Conservation (phyloP, 371 early-diverging fungal species). For the Circinella minor region DNA sequence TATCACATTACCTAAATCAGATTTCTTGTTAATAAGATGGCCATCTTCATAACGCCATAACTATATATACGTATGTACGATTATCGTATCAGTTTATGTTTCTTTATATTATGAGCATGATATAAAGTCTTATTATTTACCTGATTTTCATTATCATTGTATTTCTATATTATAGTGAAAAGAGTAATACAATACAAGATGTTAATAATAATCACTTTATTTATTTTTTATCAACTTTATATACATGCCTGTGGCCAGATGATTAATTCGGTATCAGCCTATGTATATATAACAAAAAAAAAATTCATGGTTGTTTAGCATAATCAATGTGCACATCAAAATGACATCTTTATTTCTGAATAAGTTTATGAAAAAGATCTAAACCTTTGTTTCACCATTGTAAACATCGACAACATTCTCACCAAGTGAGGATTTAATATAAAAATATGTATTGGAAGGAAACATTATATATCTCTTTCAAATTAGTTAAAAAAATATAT, state of each 20-base stretch:
- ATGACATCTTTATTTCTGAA: background rate
- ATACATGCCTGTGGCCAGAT: constrained; percentile 26
- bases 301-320: background rate
- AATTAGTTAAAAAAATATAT: background rate
- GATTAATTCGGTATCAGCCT: constrained; percentile 15
- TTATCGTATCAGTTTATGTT: background rate
- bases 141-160: constrained; percentile 28
- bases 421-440: constrained; percentile 24
- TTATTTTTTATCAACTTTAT: background rate
- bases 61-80: constrained; percentile 14
- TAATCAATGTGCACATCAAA: background rate
- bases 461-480: constrained; percentile 9
- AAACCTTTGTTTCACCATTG: constrained; percentile 13
- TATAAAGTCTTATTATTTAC: constrained; percentile 9
- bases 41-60: constrained; percentile 41
- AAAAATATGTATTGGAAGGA: constrained; percentile 31
- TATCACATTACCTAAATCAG: constrained; percentile 29
- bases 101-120: background rate
- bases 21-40: constrained; percentile 36
- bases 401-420: constrained; percentile 27
- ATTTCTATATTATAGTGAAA: constrained; percentile 4
- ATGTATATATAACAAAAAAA: background rate
- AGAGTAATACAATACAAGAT: no score
- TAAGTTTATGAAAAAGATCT: background rate
- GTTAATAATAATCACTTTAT: no score